Percentiles rank a stretch among this genome's conserved stretches.
Evolutionary conservation across 805 yeast genomes (phyloP).

Genomic region (Monosporozyma aerobia): DNA sequence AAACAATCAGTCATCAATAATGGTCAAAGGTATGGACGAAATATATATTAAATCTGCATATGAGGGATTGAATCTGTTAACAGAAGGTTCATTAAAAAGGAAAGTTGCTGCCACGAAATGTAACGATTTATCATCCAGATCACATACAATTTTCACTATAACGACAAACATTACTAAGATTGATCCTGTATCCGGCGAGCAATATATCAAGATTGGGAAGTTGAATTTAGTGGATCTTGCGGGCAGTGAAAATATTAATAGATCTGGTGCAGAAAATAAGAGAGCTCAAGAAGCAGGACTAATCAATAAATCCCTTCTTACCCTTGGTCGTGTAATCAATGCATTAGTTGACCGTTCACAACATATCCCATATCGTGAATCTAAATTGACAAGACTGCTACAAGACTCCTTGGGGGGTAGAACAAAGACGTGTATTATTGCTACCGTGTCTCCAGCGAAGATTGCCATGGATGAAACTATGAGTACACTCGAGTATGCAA

Average conservation of each 20-base stretch:
- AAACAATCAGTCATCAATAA: conserved; percentile 28
- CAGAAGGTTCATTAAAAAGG: conserved; percentile 51
- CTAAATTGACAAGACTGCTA: conserved; percentile 66
- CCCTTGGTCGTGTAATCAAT: conserved; percentile 82
- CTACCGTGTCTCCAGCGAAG: conserved; percentile 73
- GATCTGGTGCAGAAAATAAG: conserved; percentile 76
- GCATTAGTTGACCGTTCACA: conserved; percentile 51
- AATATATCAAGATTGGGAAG: conserved; percentile 48
- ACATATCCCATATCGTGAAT: conserved; percentile 79
- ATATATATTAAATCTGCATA: conserved; percentile 38
- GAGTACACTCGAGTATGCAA: conserved; percentile 77
- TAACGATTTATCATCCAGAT: conserved; percentile 68
- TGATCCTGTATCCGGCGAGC: conserved; percentile 40
- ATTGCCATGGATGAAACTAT: conserved; percentile 65
- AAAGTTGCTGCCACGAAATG: conserved; percentile 73
- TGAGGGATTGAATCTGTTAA: conserved; percentile 44
- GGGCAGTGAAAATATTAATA: conserved; percentile 77
- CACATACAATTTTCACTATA: conserved; percentile 74
- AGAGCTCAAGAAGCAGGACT: conserved; percentile 89
- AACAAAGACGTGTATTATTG: conserved; percentile 74
- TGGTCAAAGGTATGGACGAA: conserved; percentile 51
- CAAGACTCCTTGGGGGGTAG: conserved; percentile 82
- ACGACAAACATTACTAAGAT: conserved; percentile 45
- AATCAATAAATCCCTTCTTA: conserved; percentile 74
- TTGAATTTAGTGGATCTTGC: conserved; percentile 88